Evolutionary conservation across 2,329 filamentous ascomycete genomes (phyloP).

Genomic region (Curvularia verruculosa): DNA sequence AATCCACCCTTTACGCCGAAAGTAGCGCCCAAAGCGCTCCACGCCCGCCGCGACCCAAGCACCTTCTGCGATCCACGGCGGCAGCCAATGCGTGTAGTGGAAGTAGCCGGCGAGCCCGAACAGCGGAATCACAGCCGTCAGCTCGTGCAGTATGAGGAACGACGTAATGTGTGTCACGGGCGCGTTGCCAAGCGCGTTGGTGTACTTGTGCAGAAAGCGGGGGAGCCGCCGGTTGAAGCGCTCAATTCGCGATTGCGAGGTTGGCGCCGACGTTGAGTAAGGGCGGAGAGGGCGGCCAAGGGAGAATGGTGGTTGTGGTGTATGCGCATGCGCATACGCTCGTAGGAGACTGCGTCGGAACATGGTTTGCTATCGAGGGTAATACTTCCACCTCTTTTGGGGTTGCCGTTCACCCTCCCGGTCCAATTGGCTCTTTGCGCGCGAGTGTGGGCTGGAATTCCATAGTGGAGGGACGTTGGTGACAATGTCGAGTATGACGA

Average conservation of each 20-base stretch:
- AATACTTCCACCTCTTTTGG: conserved; percentile 10
- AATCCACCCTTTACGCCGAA: conserved; percentile 82
- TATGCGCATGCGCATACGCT: background rate
- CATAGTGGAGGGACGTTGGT: conserved; percentile 2
- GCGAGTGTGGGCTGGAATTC: background rate
- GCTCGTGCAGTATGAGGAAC: conserved; percentile 88
- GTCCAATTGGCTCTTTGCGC: background rate
- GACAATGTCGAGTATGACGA: conserved; percentile 8
- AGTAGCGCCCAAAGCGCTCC: conserved; percentile 77
- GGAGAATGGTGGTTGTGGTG: background rate
- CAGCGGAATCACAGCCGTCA: conserved; percentile 77
- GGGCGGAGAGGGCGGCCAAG: conserved; percentile 20
- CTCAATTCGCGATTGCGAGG: conserved; percentile 40
- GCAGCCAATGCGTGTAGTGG: conserved; percentile 76
- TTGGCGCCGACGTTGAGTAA: conserved; percentile 15
- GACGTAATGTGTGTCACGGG: conserved; percentile 83
- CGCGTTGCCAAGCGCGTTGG: conserved; percentile 71
- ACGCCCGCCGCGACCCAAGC: conserved; percentile 66
- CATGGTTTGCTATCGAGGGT: conserved; percentile 13
- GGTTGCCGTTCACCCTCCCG: conserved; percentile 5
- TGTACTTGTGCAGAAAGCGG: conserved; percentile 70
- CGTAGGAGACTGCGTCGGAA: conserved; percentile 14
- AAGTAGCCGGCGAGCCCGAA: conserved; percentile 46
- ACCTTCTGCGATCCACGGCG: conserved; percentile 61
- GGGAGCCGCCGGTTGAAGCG: conserved; percentile 58